phyloP scores from a whole-genome alignment of 2,329 filamentous ascomycete species.

The Colletotrichum spaethianum region DNA sequence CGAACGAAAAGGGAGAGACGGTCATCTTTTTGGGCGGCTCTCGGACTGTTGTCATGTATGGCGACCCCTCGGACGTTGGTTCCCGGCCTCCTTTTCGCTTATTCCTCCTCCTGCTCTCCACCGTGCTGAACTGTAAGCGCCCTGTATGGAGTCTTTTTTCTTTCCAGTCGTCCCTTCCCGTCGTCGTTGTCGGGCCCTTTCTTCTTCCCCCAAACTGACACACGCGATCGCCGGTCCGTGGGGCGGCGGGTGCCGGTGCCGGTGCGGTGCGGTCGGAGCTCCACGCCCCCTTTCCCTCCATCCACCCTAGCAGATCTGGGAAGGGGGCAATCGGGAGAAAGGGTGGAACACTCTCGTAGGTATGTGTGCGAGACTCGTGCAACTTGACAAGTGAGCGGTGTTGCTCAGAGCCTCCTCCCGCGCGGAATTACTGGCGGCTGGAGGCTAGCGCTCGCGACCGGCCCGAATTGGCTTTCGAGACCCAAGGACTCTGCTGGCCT shows the following conservation, averaged over 20 bases:
- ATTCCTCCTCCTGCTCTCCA: background rate
- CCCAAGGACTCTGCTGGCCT: background rate
- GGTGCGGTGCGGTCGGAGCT: background rate
- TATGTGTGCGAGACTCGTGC: background rate
- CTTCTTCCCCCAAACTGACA: background rate
- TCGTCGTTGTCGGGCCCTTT: background rate
- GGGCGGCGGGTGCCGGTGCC: background rate
- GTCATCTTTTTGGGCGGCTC: background rate
- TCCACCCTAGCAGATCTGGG: background rate
- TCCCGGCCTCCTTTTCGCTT: background rate
- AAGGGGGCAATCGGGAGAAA: background rate
- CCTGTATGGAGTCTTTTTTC: background rate
- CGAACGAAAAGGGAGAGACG: background rate
- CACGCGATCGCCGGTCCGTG: slow-evolving; percentile 35
- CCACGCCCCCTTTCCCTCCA: background rate
- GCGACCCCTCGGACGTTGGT: background rate
- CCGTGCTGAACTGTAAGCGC: background rate
- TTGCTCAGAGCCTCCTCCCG: background rate
- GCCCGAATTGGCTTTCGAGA: background rate
- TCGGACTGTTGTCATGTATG: background rate
- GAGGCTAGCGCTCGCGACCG: background rate
- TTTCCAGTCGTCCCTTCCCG: background rate
- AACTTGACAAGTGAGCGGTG: slow-evolving; percentile 6
- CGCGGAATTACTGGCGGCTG: background rate
- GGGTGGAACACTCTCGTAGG: background rate